A percentile compares a stretch with the other conserved stretches of the same genome.
Evolutionary conservation across 2,329 filamentous ascomycete species (phyloP).

Genomic region (Clonostachys solani): DNA sequence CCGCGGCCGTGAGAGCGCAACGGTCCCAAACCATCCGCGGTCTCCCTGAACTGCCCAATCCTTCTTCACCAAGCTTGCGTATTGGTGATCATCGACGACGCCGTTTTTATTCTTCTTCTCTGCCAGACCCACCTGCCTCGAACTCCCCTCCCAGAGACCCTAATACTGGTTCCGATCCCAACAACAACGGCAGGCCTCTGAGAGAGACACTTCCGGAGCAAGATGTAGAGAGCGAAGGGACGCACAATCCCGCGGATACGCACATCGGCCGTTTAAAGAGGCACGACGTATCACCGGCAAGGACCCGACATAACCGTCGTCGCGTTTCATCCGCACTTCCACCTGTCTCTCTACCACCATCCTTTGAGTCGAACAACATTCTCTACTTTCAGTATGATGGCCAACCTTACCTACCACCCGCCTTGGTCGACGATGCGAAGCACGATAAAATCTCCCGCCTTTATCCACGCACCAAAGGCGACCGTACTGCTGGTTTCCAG

Average conservation of each 20-base stretch:
- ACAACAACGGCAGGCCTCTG: neutral
- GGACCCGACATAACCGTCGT: neutral
- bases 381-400: neutral
- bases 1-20: neutral
- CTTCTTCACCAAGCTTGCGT: no score
- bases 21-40: no score
- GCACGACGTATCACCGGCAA: neutral
- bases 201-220: neutral
- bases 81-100: no score
- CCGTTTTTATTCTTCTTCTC: neutral
- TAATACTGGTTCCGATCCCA: neutral
- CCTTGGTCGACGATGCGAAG: neutral
- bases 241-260: neutral
- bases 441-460: constrained; percentile 1
- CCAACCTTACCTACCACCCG: neutral
- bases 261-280: neutral
- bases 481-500: neutral
- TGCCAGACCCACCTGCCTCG: neutral
- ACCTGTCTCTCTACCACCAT: constrained; percentile 1
- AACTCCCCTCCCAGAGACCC: neutral
- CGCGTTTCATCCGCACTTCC: constrained; percentile 1
- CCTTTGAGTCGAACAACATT: constrained; percentile 1
- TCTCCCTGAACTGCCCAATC: no score
- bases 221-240: neutral
- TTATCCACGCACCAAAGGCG: neutral